Percentiles rank a stretch among this genome's conserved stretches.
Conservation (phyloP, 1,139 yeast genomes). For the Magnusiomyces suaveolens region DNA sequence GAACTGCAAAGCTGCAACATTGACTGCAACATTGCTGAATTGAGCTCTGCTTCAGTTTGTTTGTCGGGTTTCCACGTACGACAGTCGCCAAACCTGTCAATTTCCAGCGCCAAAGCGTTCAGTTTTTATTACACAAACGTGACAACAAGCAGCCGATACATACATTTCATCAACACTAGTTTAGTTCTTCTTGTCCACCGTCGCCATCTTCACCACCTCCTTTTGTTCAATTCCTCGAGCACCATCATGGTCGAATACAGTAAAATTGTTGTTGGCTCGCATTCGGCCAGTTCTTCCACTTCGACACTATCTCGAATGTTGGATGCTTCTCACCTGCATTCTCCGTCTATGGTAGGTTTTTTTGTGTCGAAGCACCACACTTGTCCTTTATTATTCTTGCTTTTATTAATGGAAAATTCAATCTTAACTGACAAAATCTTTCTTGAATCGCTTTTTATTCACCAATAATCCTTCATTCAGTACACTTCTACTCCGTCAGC, state of each 20-base stretch:
- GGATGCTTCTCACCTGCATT: background rate
- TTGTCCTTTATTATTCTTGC: background rate
- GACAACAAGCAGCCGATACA: too few relatives aligned
- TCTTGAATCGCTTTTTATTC: background rate
- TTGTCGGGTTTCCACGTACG: too few relatives aligned
- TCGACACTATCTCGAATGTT: constrained; percentile 1
- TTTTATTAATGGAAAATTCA: too few relatives aligned
- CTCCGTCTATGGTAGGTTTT: background rate
- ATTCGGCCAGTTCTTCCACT: constrained; percentile 1
- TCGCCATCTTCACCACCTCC: background rate
- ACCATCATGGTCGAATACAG: background rate
- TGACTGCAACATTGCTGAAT: too few relatives aligned
- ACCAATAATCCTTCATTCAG: background rate
- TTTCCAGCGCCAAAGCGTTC: too few relatives aligned
- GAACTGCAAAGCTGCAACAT: too few relatives aligned
- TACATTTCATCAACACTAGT: background rate
- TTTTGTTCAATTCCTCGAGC: background rate
- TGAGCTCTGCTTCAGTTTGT: too few relatives aligned
- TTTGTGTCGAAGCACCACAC: background rate
- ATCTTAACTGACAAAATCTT: background rate
- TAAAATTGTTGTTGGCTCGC: background rate
- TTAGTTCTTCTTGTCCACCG: background rate
- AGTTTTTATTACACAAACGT: too few relatives aligned
- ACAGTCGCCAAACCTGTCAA: too few relatives aligned
- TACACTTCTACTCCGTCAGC: background rate